These are phyloP conservation scores for Lasiosphaeria hispida DNA, from an alignment of 495 filamentous ascomycete species.

Conservation along the genomic window DNA sequence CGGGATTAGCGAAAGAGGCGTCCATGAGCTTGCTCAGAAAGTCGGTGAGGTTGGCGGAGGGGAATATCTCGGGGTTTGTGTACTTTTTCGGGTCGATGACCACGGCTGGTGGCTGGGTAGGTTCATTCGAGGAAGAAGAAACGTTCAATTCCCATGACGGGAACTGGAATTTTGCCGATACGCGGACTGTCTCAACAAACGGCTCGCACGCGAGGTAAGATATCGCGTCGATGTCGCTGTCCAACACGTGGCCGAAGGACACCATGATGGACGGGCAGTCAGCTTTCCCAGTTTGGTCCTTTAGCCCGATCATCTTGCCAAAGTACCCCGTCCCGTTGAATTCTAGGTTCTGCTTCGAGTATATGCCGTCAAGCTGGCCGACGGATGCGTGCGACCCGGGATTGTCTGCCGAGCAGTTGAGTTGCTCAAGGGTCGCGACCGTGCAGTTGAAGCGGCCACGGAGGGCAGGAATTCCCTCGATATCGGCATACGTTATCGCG, in stretches of 20 bases:
- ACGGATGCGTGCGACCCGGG: not conserved
- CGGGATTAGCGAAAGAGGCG: not conserved
- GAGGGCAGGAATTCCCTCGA: not conserved
- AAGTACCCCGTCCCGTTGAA: not conserved
- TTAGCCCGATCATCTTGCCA: not conserved
- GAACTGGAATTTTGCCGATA: not conserved
- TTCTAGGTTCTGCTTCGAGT: not conserved
- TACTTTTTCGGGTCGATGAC: not conserved
- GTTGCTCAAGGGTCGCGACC: too few species aligned
- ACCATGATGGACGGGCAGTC: not conserved
- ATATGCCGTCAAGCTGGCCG: not conserved
- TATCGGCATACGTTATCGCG: not conserved
- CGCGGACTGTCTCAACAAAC: not conserved
- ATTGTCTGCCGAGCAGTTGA: too few species aligned
- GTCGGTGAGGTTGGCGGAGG: not conserved
- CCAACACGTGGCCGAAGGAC: not conserved
- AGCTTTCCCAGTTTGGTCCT: too few species aligned
- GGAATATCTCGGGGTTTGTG: not conserved
- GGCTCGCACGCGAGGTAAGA: not conserved
- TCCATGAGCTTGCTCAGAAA: not conserved
- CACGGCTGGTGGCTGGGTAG: too few species aligned
- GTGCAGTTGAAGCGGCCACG: not conserved
- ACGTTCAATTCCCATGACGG: not conserved
- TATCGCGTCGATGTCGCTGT: not conserved
- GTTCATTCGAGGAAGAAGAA: not conserved